These are phyloP conservation scores for Chenopodium album DNA, from an alignment of 148 eudicot genomes.

Conservation along the genomic window DNA sequence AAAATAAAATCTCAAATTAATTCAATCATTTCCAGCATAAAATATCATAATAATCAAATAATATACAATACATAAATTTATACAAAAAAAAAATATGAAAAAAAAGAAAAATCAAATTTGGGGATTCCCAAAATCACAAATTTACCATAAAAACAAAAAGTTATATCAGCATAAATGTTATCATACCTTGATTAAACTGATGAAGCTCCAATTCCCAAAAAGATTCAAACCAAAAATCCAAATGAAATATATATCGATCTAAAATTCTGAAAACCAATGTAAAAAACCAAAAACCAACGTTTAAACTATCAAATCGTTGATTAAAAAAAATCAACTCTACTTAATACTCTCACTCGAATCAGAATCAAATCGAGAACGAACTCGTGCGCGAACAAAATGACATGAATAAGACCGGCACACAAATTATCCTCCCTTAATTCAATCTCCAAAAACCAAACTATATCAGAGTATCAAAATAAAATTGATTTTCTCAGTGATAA, in stretches of 20 bases:
- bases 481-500: too few relatives aligned
- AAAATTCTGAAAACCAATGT: background rate
- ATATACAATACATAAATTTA: too few relatives aligned
- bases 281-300: too few relatives aligned
- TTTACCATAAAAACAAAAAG: background rate
- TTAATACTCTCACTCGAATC: background rate
- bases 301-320: background rate
- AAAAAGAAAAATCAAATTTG: background rate
- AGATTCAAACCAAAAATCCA: background rate
- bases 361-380: background rate
- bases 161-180: background rate
- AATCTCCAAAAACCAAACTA: background rate
- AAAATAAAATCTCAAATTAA: slow-evolving; percentile 4
- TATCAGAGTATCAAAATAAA: background rate
- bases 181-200: slow-evolving; percentile 5
- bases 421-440: background rate
- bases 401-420: background rate
- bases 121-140: background rate
- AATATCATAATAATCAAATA: background rate
- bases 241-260: slow-evolving; percentile 1
- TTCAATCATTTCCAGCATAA: background rate
- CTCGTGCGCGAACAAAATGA: background rate
- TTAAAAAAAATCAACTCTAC: background rate
- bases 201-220: background rate
- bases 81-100: background rate